Evolutionary conservation across 805 yeast species (phyloP).

Genomic region (Kluyveromyces nonfermentans): DNA sequence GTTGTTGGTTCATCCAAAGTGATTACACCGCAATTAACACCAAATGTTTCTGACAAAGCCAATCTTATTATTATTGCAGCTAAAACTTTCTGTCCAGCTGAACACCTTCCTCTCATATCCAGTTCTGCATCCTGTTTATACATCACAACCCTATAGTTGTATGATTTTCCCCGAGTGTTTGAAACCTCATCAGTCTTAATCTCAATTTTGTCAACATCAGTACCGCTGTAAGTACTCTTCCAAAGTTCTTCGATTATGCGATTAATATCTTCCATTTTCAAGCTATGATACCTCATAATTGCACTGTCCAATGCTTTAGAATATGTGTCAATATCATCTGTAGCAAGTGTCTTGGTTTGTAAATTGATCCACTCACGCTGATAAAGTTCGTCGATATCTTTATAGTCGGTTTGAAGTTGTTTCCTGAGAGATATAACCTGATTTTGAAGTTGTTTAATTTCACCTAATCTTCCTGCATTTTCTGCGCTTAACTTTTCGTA

Average conservation of each 20-base stretch:
- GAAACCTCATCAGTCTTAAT: constrained; percentile 66
- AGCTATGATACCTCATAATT: constrained; percentile 82
- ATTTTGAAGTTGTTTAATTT: constrained; percentile 69
- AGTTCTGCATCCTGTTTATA: constrained; percentile 81
- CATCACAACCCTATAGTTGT: constrained; percentile 93
- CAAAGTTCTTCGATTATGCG: constrained; percentile 81
- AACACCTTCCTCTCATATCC: constrained; percentile 97
- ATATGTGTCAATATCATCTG: constrained; percentile 74
- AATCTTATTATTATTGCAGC: constrained; percentile 86
- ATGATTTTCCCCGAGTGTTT: constrained; percentile 46
- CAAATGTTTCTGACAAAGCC: constrained; percentile 93
- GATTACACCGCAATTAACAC: constrained; percentile 88
- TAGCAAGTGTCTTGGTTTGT: constrained; percentile 65
- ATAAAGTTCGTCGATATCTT: constrained; percentile 53
- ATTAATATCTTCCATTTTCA: constrained; percentile 90
- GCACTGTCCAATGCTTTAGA: constrained; percentile 84
- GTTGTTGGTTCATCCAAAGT: constrained; percentile 98
- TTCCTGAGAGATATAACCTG: constrained; percentile 47
- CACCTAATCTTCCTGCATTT: constrained; percentile 76
- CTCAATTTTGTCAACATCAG: constrained; percentile 86
- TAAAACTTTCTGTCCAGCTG: constrained; percentile 94
- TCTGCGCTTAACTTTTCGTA: constrained; percentile 50
- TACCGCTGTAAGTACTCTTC: constrained; percentile 89
- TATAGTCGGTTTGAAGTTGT: constrained; percentile 65
- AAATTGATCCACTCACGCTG: constrained; percentile 64